Evolutionary conservation across 305 asterid genomes (phyloP), one percentile per base, ranked within the genome.

Genomic region (Ilex paraguariensis): DNA sequence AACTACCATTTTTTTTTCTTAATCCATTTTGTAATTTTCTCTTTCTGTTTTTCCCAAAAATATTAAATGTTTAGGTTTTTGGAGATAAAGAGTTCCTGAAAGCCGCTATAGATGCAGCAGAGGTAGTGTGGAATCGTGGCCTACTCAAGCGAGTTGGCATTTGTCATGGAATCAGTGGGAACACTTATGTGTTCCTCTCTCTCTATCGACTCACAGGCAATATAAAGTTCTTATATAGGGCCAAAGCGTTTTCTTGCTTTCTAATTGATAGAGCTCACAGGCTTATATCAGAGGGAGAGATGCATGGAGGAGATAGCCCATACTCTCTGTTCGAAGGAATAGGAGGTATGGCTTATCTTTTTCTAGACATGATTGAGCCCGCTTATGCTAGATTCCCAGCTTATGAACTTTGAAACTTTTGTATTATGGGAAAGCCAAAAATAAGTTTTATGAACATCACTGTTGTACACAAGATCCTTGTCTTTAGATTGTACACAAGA

Each of bases 141-240:
- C 85, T 86, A 17, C 81, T 86, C 53, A 84, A 77, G 71, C 77
- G 88, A 28, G 83, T 82, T 0, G 90, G 92, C 39, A 68, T 86
- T 40, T 88, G 95, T 66, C 96, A 88, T 66, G 95, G 96, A 46
- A 81, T 86, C 57, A 84, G 96, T 13, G 95, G 96, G 50, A 88
- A 88, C 54, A 75, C 92, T 10, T 88, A 84, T 44, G 80, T 63
- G 40, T 86, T 88, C 70, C 81, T 88, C 12, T 79, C 92, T 8
- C 85, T 86, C n/a, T 84, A 86, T 62, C 88, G 87, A 5, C 67
- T 88, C 40, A 88, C 96, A 2, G 88, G 95, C 31, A 64, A 79
- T 7, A 65, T 59, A 13, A 81, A 82, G 81, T 84, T 75, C 59
- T 62, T 86, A 33, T 84, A 82, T 52, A 80, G 90, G 60, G 96